These are phyloP conservation scores for Boletus reticulatus DNA, from an alignment of 768 basidiomycete species.

Conservation along the genomic window DNA sequence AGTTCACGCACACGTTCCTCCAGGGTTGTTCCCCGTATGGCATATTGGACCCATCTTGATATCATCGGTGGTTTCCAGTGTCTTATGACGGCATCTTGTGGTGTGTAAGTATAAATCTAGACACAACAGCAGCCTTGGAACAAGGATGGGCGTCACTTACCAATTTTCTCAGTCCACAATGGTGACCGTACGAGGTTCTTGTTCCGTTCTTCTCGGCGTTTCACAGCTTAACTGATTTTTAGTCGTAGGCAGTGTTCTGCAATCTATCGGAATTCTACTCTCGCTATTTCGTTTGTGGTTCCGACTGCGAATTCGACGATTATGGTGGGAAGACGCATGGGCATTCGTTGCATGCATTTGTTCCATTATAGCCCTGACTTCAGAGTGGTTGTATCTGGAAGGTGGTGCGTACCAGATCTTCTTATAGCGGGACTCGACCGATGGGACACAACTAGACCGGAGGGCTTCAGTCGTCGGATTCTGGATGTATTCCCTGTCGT, in stretches of 20 bases:
- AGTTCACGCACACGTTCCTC: too few species aligned
- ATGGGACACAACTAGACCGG: conserved; percentile 1
- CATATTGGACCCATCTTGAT: background rate
- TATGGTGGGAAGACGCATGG: conserved; percentile 26
- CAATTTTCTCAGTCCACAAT: conserved; percentile 12
- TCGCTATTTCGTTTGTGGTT: conserved; percentile 19
- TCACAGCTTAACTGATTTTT: background rate
- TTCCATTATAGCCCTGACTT: conserved; percentile 2
- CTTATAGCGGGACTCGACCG: background rate
- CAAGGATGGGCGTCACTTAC: conserved; percentile 5
- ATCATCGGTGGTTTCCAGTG: background rate
- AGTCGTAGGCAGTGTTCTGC: too few species aligned
- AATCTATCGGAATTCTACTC: conserved; percentile 6
- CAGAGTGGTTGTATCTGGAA: conserved; percentile 14
- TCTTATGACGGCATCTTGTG: background rate
- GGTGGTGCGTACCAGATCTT: conserved; percentile 13
- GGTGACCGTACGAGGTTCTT: conserved; percentile 10
- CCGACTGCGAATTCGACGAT: conserved; percentile 11
- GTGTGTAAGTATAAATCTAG: conserved; percentile 5
- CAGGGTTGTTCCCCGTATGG: too few species aligned
- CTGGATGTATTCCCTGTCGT: conserved; percentile 8
- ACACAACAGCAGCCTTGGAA: background rate
- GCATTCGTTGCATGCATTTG: conserved; percentile 7
- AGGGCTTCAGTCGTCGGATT: conserved; percentile 5
- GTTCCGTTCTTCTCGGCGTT: background rate